These are phyloP conservation scores for Auriscalpium microsporum DNA, from an alignment of 768 basidiomycete species.

Conservation along the genomic window DNA sequence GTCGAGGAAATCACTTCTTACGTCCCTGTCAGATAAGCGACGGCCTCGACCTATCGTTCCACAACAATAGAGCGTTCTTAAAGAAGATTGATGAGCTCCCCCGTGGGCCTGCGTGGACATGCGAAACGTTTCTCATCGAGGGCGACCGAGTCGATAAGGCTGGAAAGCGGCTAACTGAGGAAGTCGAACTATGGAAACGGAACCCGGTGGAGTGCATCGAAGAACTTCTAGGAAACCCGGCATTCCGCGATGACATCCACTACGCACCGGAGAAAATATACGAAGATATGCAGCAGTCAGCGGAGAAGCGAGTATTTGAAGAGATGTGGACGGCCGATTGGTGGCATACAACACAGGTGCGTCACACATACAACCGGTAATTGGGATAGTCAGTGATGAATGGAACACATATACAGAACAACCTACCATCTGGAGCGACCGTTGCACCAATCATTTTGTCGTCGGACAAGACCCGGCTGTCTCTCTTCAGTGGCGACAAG, in stretches of 20 bases:
- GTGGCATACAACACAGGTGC: slow-evolving; percentile 32
- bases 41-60: slow-evolving; percentile 8
- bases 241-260: slow-evolving; percentile 19
- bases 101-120: slow-evolving; percentile 9
- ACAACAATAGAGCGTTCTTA: slow-evolving; percentile 12
- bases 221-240: slow-evolving; percentile 22
- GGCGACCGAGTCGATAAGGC: neutral
- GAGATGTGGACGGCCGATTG: slow-evolving; percentile 32
- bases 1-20: too few relatives aligned
- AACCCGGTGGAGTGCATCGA: slow-evolving; percentile 22
- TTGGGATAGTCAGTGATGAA: too few relatives aligned
- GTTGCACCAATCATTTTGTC: slow-evolving; percentile 37
- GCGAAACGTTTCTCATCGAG: slow-evolving; percentile 4
- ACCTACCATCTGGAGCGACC: slow-evolving; percentile 18
- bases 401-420: neutral
- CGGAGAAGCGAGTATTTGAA: slow-evolving; percentile 19
- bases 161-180: slow-evolving; percentile 3
- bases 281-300: neutral
- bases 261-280: slow-evolving; percentile 25
- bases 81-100: slow-evolving; percentile 17
- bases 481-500: slow-evolving; percentile 31
- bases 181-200: slow-evolving; percentile 18
- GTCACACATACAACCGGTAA: neutral
- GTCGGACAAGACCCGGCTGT: slow-evolving; percentile 38
- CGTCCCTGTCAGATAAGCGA: neutral